Base-by-base conservation (phyloP, 345 rosid species). In the Murraya paniculata region DNA sequence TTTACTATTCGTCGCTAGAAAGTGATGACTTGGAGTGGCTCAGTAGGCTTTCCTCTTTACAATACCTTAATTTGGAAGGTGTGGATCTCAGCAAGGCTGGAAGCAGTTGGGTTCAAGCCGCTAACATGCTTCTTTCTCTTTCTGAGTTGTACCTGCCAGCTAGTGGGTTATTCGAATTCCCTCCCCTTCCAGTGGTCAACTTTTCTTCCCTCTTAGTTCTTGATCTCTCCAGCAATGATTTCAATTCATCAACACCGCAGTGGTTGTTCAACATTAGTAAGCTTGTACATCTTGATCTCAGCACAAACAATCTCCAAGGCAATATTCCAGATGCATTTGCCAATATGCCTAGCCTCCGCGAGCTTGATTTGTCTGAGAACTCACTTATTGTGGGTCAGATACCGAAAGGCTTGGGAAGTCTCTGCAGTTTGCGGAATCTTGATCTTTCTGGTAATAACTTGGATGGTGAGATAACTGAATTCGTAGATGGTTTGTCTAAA, bases 41-140 rank as follows among this genome's bases (percentile, higher is more conserved):
- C 22, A 5, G 80, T 2, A 27, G 64, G 6, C 84, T 79, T 50
- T 74, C 78, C 24, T 77, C 79, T 19, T 58, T 81, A 45, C 67
- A 79, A 35, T 60, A 77, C 79, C 74, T 84, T 1, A 67, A 81
- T 45, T 55, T 86, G 31, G 86, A 73, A 11, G 4, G 24, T 36
- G 73, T 71, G 4, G 69, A 83, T n/a, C 84, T 86, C 2, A 70
- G 79, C 33, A 48, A 62, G n/a, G 76, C 71, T 19, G 39, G 48
- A 70, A 66, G 39, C 25, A 22, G 71, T 22, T 86, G 89, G 89
- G 67, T 78, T 25, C 55, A 78, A 10, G 68, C 77, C 16, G 5
- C 75, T 27, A 84, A 81, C 57, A 75, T 77, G 80, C 81, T 86
- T 68, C 82, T 87, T 67, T 85, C 86, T 1, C 77, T 88, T 13